Evolutionary conservation across 2,329 filamentous ascomycete species (phyloP).

Genomic region (Stachybotrys echinatus): DNA sequence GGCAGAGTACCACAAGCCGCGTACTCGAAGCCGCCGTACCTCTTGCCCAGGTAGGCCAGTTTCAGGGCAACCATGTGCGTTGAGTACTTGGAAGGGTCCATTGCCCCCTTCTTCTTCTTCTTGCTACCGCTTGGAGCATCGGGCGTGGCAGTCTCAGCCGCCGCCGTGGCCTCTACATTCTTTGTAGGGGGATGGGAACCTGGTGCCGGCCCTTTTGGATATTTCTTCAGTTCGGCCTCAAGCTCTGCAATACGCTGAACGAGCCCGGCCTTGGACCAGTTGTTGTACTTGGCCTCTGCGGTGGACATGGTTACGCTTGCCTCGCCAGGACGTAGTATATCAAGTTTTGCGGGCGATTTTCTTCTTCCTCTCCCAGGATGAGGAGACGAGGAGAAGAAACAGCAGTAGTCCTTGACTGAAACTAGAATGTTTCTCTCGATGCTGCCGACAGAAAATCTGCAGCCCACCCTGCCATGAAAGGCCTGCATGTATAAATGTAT

Average conservation of each 20-base stretch:
- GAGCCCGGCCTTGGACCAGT: slow-evolving; percentile 64
- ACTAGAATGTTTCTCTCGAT: not conserved
- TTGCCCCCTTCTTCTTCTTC: slow-evolving; percentile 44
- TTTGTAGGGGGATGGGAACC: slow-evolving; percentile 15
- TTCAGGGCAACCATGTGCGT: slow-evolving; percentile 87
- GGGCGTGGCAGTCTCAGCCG: slow-evolving; percentile 8
- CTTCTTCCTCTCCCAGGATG: not conserved
- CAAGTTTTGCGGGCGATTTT: not conserved
- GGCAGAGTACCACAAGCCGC: slow-evolving; percentile 66
- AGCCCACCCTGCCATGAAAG: not conserved
- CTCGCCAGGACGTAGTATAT: not conserved
- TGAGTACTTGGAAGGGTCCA: slow-evolving; percentile 76
- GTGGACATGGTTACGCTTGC: slow-evolving; percentile 19
- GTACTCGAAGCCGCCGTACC: slow-evolving; percentile 92
- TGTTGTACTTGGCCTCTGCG: slow-evolving; percentile 46
- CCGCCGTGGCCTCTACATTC: not conserved
- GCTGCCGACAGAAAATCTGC: not conserved
- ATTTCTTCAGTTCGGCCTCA: slow-evolving; percentile 58
- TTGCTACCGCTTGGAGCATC: slow-evolving; percentile 16
- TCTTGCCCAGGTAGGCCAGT: slow-evolving; percentile 85
- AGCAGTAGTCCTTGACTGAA: not conserved
- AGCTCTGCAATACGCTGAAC: slow-evolving; percentile 63
- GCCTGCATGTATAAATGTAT: not conserved
- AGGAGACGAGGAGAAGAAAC: slow-evolving; percentile 6
- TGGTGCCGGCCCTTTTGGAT: slow-evolving; percentile 9